Evolutionary conservation across 495 filamentous ascomycete species (phyloP).

Genomic region (Neurospora sp.): DNA sequence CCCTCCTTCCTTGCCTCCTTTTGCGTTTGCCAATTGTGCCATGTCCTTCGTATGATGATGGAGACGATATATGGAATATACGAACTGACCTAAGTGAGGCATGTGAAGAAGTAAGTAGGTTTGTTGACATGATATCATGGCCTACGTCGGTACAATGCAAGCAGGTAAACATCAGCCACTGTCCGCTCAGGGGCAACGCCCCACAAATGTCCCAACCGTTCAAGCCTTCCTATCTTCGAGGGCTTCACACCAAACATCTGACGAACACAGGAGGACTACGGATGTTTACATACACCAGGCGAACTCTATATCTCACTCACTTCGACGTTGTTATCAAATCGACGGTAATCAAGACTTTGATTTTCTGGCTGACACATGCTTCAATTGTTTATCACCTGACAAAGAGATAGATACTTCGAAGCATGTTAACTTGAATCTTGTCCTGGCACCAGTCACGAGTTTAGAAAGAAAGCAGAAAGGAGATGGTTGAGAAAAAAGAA

Average conservation of each 20-base stretch:
- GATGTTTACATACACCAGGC: not conserved
- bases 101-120: not conserved
- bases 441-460: not conserved
- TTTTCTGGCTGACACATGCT: not conserved
- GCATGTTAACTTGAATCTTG: not conserved
- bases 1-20: not conserved
- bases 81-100: not conserved
- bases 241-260: not conserved
- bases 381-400: not conserved
- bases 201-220: not conserved
- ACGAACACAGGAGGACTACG: not conserved
- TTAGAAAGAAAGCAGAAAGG: not conserved
- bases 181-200: not conserved
- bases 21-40: not conserved
- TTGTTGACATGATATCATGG: not conserved
- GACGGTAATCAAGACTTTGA: not conserved
- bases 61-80: not conserved
- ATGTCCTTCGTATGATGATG: not conserved
- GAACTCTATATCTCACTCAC: not conserved
- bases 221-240: not conserved
- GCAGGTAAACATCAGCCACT: not conserved
- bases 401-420: not conserved
- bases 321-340: not conserved
- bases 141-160: not conserved
- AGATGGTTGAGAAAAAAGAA: not conserved